These are phyloP conservation scores for Lyophyllum decastes DNA, from an alignment of 768 basidiomycete genomes.

Conservation along the genomic window DNA sequence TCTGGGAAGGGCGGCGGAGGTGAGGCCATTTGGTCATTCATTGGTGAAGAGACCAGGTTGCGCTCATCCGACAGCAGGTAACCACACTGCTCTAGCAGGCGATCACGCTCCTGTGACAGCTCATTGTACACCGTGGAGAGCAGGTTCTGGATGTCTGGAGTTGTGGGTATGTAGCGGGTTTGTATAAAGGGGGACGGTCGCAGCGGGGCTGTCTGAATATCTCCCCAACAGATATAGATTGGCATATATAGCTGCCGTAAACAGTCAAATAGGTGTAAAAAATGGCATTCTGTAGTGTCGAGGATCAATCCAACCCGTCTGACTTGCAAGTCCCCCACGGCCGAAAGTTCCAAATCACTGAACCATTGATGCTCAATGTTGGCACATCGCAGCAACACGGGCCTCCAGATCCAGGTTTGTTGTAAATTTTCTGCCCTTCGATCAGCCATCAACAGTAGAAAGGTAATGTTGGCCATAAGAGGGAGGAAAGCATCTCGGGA, in stretches of 20 bases:
- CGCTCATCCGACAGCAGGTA: too few species aligned
- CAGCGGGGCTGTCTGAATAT: background rate
- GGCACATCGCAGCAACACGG: too few species aligned
- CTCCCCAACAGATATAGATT: background rate
- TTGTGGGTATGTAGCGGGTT: background rate
- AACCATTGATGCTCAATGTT: too few species aligned
- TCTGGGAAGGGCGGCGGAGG: too few species aligned
- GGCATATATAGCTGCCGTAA: background rate
- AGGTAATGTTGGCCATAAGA: constrained; percentile 12
- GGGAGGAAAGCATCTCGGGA: constrained; percentile 16
- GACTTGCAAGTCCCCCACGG: background rate
- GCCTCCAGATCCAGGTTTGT: too few species aligned
- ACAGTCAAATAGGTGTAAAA: background rate
- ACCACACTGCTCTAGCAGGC: too few species aligned
- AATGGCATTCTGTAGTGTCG: constrained; percentile 2
- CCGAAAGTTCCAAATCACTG: constrained; percentile 11
- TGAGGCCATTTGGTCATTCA: too few species aligned
- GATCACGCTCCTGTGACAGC: too few species aligned
- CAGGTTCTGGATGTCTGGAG: too few species aligned
- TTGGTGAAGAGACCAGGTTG: too few species aligned
- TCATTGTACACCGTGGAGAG: too few species aligned
- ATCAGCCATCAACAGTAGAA: background rate
- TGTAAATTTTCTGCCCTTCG: background rate
- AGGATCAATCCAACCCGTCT: constrained; percentile 12
- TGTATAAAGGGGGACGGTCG: background rate